Base-by-base conservation (phyloP, 106 monocot genomes). In the Phalaenopsis equestris region DNA sequence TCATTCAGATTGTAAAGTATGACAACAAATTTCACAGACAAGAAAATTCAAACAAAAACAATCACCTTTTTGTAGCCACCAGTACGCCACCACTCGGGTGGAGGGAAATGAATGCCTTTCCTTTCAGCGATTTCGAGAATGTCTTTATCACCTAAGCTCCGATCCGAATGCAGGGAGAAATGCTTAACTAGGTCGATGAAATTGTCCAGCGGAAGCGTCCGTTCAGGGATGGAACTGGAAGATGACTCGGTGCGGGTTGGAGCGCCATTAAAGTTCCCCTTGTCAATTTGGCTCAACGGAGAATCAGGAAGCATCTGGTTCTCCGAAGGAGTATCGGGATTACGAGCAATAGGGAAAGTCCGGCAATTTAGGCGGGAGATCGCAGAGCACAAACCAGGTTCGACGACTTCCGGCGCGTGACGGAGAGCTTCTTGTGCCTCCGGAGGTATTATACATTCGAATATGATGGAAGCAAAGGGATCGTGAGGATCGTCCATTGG, bases 51-150 rank as follows among this genome's bases (percentile, higher is more conserved):
- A 70, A 38, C 74, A 74, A 42, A 17, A 6, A 4, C n/a, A 19
- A 8, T 42, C 41, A 43, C 38, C 72, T 72, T 38, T 72, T 41
- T 14, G 41, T 74, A 74, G 74, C 74, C 74, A 42, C 74, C 74
- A 45, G 74, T 5, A 8, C 43, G 74, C 74, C 74, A 74, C 74
- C 74, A 45, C 19, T 74, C 45, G 15, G 43, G 43, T 43, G 42
- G 42, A 45, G 74, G 43, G 7, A 74, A 21, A 5, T 4, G 8
- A 16, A 74, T 4, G 0, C 74, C 74, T 45, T 74, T 74, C 2
- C 74, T 74, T 43, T 43, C 43, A 6, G 74, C 43, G 43, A 74
- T 74, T 43, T 74, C 43, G 18, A 74, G 74, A 45, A 74, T 74
- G 17, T 74, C 74, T 4, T 74, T 16, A 42, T 11, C 8, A 45